Base-by-base conservation (phyloP, 352 stramenopile species). In the Phytopythium sindhum region DNA sequence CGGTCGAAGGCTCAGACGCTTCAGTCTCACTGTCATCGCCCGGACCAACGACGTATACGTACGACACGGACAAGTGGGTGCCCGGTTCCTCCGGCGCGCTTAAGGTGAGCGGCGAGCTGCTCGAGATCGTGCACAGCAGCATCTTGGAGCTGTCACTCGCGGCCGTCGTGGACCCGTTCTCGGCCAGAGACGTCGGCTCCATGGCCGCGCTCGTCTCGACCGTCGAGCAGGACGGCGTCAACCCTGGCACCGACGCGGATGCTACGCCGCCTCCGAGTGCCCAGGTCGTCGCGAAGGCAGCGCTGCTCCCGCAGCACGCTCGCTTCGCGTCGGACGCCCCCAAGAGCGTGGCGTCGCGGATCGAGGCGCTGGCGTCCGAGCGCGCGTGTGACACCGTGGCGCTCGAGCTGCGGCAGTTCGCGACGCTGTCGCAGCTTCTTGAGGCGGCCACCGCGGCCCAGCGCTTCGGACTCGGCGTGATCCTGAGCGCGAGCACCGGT, bases 21-120 rank as follows among this genome's bases (percentile, higher is more conserved):
- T 26, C 21, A 31, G 14, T 28, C 0, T 14, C 24, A 24, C 6
- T 28, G 48, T 17, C 17, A 17, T 4, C 48, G 5, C 28, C 48
- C 6, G 23, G 4, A 19, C 54, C 35, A 12, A 24, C 35, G 9
- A 57, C 41, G 21, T 78, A 70, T 52, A 80, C 71, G 24, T 93
- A 93, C 72, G 88, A 93, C 61, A 86, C 73, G 14, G 80, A 90
- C 61, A 75, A 81, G 52, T 91, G 84, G 84, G 66, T 87, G 19
- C 44, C 72, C 5, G 80, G 75, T 0, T 88, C 78, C 2, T 74
- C 57, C 33, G 80, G 75, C 0, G 55, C 64, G 9, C 41, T 88
- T 33, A 81, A 90, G 53, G 82, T 48, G 61, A 90, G 81, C 33
- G 79, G 88, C 23, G 84, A 91, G 41, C 63, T 91, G 62, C 52